Conservation (phyloP, 805 yeast species). For the Spathaspora passalidarum region DNA sequence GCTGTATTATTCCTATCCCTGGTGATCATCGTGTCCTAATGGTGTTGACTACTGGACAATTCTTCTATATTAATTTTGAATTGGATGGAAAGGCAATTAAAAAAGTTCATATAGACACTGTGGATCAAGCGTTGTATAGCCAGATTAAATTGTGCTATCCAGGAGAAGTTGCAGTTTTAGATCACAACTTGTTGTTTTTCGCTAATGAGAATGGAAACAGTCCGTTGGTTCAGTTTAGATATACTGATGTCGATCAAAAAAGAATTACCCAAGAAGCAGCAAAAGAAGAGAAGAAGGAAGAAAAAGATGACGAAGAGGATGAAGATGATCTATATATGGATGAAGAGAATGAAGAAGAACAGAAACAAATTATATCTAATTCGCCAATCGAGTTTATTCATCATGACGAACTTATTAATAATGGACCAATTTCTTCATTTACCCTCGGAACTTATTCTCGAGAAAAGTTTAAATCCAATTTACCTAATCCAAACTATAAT, state of each 20-base stretch:
- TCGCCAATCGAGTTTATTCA: conserved; percentile 34
- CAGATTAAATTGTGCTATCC: conserved; percentile 38
- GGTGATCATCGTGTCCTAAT: conserved; percentile 33
- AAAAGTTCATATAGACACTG: conserved; percentile 27
- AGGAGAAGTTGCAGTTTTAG: conserved; percentile 39
- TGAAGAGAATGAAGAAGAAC: conserved; percentile 31
- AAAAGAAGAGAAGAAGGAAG: conserved; percentile 6
- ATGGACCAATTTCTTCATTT: conserved; percentile 73
- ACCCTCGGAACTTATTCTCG: conserved; percentile 60
- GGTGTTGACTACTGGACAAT: conserved; percentile 30
- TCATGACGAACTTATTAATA: conserved; percentile 55
- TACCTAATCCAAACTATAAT: conserved; percentile 62
- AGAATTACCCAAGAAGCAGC: background rate
- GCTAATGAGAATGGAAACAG: conserved; percentile 63
- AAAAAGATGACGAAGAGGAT: conserved; percentile 23
- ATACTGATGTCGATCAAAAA: conserved; percentile 12
- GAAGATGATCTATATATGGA: conserved; percentile 44
- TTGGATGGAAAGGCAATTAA: conserved; percentile 44
- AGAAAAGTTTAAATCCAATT: conserved; percentile 54
- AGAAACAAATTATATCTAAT: conserved; percentile 13
- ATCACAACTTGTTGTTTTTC: conserved; percentile 44
- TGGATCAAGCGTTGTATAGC: conserved; percentile 23
- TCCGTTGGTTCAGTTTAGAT: conserved; percentile 43
- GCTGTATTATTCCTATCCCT: conserved; percentile 35
- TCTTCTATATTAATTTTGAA: conserved; percentile 33